Percentiles rank a stretch among this genome's conserved stretches.
Conservation (phyloP, 1,139 yeast genomes). For the Taphrina flavorubra region DNA sequence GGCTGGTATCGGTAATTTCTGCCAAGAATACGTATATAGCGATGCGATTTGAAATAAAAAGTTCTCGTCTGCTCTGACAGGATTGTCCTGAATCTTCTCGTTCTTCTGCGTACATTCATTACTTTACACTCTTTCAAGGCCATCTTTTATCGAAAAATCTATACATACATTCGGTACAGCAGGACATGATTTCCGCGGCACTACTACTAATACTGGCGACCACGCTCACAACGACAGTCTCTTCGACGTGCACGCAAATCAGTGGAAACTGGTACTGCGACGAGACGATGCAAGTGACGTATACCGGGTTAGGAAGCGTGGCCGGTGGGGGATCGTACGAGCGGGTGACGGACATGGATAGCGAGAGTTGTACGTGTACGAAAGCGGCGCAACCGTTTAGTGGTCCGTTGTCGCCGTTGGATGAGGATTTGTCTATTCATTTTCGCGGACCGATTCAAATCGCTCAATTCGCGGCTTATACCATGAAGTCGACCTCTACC, state of each 20-base stretch:
- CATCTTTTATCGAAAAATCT: too few species aligned
- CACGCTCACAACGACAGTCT: background rate
- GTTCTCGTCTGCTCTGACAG: too few species aligned
- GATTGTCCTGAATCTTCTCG: too few species aligned
- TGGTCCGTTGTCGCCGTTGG: conserved; percentile 79
- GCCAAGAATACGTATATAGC: background rate
- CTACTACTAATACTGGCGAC: background rate
- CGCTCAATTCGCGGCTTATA: conserved; percentile 77
- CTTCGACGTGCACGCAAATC: conserved; percentile 48
- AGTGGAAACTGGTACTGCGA: conserved; percentile 56
- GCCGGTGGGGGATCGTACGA: conserved; percentile 67
- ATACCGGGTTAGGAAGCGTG: conserved; percentile 70
- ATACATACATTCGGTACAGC: too few species aligned
- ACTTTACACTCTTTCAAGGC: too few species aligned
- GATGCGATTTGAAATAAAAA: too few species aligned
- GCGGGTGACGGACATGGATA: conserved; percentile 74
- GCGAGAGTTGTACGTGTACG: conserved; percentile 67
- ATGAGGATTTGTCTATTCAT: conserved; percentile 89
- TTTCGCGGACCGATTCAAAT: conserved; percentile 90
- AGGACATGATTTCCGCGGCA: background rate
- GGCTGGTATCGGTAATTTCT: background rate
- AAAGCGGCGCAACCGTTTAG: conserved; percentile 61
- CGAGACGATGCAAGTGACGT: conserved; percentile 69
- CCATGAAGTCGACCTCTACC: conserved; percentile 53
- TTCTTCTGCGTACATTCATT: too few species aligned